phyloP scores from a whole-genome alignment of 2,329 filamentous ascomycete genomes.

The Emergomyces africanus region DNA sequence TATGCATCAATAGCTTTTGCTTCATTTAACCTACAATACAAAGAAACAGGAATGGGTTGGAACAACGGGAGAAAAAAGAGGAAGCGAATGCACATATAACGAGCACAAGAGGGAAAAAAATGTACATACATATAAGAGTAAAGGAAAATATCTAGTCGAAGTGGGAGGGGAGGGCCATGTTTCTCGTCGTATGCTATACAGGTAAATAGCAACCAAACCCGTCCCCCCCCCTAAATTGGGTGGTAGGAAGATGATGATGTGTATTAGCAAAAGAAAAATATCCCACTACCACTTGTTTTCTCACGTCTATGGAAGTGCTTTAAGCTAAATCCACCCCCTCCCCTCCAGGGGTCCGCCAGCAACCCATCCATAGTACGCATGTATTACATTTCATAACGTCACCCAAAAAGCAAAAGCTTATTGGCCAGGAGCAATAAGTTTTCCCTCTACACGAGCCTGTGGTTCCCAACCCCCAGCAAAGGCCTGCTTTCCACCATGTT shows the following conservation, averaged over 20 bases:
- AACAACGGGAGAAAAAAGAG: too few relatives aligned
- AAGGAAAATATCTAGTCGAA: not conserved
- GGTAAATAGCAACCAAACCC: not conserved
- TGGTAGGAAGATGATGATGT: not conserved
- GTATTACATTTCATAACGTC: not conserved
- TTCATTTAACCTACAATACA: not conserved
- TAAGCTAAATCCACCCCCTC: not conserved
- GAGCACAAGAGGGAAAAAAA: not conserved
- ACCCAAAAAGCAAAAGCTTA: slow-evolving; percentile 35
- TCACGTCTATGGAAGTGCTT: not conserved
- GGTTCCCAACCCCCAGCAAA: slow-evolving; percentile 82
- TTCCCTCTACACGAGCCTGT: slow-evolving; percentile 61
- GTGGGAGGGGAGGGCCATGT: not conserved
- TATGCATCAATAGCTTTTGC: not conserved
- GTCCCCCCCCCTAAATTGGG: not conserved
- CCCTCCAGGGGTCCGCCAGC: not conserved
- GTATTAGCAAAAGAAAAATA: not conserved
- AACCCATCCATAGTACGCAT: not conserved
- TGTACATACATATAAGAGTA: not conserved
- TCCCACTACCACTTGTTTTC: not conserved
- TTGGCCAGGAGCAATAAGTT: slow-evolving; percentile 80
- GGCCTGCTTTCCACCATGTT: slow-evolving; percentile 50
- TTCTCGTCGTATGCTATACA: not conserved
- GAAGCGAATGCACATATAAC: not conserved
- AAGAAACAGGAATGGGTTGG: not conserved